A percentile compares a stretch with the other conserved stretches of the same genome.
Conservation (phyloP, 768 basidiomycete genomes). For the Boletus bicolor region DNA sequence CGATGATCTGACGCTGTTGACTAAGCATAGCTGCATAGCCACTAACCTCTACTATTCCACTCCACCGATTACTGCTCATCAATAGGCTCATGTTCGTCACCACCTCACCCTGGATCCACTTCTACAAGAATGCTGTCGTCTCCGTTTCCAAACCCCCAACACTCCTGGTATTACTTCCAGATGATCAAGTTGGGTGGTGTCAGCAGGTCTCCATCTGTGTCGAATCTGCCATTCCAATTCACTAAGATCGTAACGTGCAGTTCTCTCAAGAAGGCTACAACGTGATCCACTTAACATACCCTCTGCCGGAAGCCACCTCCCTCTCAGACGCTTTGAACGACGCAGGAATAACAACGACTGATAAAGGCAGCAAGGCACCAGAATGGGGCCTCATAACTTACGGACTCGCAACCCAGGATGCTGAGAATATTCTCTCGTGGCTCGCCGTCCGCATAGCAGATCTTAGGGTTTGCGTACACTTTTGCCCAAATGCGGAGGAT, state of each 20-base stretch:
- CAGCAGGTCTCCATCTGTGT: constrained; percentile 28
- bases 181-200: constrained; percentile 35
- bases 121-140: constrained; percentile 28
- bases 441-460: constrained; percentile 6
- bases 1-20: too few relatives aligned
- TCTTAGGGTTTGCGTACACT: constrained; percentile 36
- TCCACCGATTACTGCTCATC: neutral
- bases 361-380: neutral
- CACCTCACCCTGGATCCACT: constrained; percentile 9
- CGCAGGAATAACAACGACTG: constrained; percentile 12
- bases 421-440: constrained; percentile 12
- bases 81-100: constrained; percentile 4
- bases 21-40: too few relatives aligned
- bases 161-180: constrained; percentile 30
- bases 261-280: constrained; percentile 40
- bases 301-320: constrained; percentile 11
- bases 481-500: constrained; percentile 29
- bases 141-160: constrained; percentile 31
- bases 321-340: constrained; percentile 19
- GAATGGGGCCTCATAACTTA: constrained; percentile 33
- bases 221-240: neutral
- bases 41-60: too few relatives aligned
- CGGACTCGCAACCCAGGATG: constrained; percentile 27
- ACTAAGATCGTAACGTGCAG: constrained; percentile 13
- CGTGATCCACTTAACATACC: constrained; percentile 32